Evolutionary conservation across 495 filamentous ascomycete species (phyloP), one percentile per base, ranked within the genome.

Genomic region (Ramalina peruviana): DNA sequence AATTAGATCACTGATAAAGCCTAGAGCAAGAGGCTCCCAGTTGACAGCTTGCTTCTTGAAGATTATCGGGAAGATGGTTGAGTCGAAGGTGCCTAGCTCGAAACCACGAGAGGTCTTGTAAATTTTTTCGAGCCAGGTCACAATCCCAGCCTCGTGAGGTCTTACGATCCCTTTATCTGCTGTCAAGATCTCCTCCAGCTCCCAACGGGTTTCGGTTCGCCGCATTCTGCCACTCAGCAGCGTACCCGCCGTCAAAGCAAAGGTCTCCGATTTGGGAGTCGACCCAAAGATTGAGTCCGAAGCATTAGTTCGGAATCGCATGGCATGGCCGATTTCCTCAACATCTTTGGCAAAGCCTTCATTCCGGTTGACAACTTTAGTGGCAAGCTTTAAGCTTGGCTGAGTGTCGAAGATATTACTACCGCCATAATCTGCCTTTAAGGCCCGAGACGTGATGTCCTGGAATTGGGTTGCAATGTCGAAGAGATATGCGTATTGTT

Each of bases 391-490:
- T 21, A 72, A 51, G 0, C 54, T 55, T 2, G 49, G 16, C 25
- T 61, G 33, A 0, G 60, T 52, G 0, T 66, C 59, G 46, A 80
- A 79, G 9, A 65, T 47, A 6, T 60, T 47, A 25, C 65, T 36
- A 0, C 54, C 49, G 1, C 62, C 65, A 36, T 79, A 79, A 15
- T 70, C 61, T 3, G 68, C 62, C 33, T 51, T 53, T 1, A 76
- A 58, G 2, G 68, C 72, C 6, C 60, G 45, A 4, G 55, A 15
- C 0, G 61, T 58, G 4, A 76, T 47, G 0, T 52, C 41, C 45
- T 69, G 66, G 46, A 65, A 69, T 5, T 52, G 36, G 3, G 52
- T 64, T 2, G 61, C 58, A 39, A 67, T 55, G 7, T 57, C 59
- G 27, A 58, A 58, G 19, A 70, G 30, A 48, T 60, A 63, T 16